These are phyloP conservation scores for Scleromitrula shiraiana DNA, from an alignment of 2,329 filamentous ascomycete genomes.

Conservation along the genomic window DNA sequence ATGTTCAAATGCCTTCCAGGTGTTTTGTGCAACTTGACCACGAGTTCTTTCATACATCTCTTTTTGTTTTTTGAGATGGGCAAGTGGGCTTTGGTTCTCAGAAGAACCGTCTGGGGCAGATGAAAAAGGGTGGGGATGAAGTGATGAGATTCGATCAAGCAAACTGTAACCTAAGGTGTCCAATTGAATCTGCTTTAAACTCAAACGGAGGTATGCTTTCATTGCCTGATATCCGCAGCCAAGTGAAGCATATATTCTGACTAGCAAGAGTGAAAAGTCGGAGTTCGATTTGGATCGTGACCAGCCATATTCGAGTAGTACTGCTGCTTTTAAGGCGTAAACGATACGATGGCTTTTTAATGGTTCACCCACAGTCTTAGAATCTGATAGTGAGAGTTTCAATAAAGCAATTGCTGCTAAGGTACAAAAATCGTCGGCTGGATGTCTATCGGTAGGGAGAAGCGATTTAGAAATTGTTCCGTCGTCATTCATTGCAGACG, in stretches of 20 bases:
- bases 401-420: constrained; percentile 28
- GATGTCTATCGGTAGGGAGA: constrained; percentile 29
- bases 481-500: constrained; percentile 20
- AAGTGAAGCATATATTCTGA: constrained; percentile 31
- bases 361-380: constrained; percentile 5
- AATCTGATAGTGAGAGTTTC: constrained; percentile 19
- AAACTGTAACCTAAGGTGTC: constrained; percentile 34
- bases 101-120: constrained; percentile 14
- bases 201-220: constrained; percentile 31
- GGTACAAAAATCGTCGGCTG: constrained; percentile 29
- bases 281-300: constrained; percentile 33
- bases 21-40: constrained; percentile 25
- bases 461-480: constrained; percentile 21
- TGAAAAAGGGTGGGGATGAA: constrained; percentile 30
- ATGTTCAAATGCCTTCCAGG: constrained; percentile 26
- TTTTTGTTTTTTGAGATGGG: constrained; percentile 23
- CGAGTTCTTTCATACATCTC: constrained; percentile 22
- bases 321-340: constrained; percentile 27
- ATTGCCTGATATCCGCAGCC: constrained; percentile 32
- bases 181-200: constrained; percentile 34
- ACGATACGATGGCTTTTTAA: constrained; percentile 12
- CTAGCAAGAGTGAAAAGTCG: constrained; percentile 32
- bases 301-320: constrained; percentile 28
- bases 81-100: constrained; percentile 16
- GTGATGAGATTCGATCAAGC: constrained; percentile 32